Percentiles rank a stretch among this genome's conserved stretches.
Conservation (phyloP, 805 yeast genomes). For the Wickerhamomyces subpelliculosus region DNA sequence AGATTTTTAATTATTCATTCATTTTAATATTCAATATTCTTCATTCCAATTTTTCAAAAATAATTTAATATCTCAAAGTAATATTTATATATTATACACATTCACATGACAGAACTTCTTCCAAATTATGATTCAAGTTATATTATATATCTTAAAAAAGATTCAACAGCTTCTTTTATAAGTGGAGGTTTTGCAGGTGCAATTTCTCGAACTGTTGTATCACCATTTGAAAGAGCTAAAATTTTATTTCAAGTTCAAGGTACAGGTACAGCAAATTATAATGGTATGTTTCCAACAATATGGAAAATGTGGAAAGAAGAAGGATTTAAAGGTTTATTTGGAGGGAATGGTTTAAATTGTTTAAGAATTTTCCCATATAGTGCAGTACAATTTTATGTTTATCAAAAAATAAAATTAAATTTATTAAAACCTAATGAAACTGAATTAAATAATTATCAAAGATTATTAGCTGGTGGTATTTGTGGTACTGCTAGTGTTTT, state of each 20-base stretch:
- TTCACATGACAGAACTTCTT: conserved; percentile 1
- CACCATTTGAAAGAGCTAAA: conserved; percentile 93
- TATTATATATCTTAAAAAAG: conserved; percentile 29
- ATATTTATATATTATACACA: no score
- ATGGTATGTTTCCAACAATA: conserved; percentile 73
- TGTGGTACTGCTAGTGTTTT: conserved; percentile 79
- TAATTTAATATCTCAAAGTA: no score
- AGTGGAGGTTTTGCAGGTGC: conserved; percentile 81
- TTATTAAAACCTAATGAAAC: conserved; percentile 23
- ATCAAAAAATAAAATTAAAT: conserved; percentile 52
- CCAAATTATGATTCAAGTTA: background rate
- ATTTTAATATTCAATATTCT: no score
- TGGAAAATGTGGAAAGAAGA: conserved; percentile 78
- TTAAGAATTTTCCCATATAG: conserved; percentile 87
- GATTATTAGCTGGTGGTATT: conserved; percentile 69
- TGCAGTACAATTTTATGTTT: conserved; percentile 88
- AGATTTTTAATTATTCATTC: no score
- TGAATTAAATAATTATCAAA: conserved; percentile 45
- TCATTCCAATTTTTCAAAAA: no score
- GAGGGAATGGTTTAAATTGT: conserved; percentile 91
- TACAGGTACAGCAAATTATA: conserved; percentile 35
- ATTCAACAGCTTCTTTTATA: conserved; percentile 54
- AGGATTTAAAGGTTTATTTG: conserved; percentile 82
- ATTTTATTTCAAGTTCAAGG: conserved; percentile 87
- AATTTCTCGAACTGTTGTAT: conserved; percentile 80